Evolutionary conservation across 305 asterid species (phyloP), one percentile per base, ranked within the genome.

Genomic region (Fraxinus floribunda): DNA sequence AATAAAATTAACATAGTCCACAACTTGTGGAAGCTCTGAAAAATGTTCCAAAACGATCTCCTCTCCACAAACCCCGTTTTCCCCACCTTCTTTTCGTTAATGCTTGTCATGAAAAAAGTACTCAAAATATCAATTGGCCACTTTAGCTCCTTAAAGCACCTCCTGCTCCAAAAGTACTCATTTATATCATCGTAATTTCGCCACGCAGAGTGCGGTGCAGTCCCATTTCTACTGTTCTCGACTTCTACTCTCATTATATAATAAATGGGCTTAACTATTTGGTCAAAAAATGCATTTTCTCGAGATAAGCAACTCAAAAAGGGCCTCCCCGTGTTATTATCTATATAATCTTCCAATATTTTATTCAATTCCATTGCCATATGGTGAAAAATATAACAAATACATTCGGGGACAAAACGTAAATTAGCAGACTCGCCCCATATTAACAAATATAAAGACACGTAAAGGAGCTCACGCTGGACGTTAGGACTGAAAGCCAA

Each of bases 401-500:
- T 64, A 79, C 98, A 94, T 83, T 96, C 99, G 1, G 99, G 99
- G 52, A 93, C 90, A 82, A 96, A 96, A 0, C 98, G 92, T 52
- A 96, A 75, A 85, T 96, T 96, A 22, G 98, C 99, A 52, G 98
- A 90, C 91, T 96, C 99, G 60, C 99, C 99, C 99, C 99, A 96
- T 22, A 94, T 90, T 68, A 96, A 90, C 86, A 96, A 85, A 85
- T 89, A 94, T 5, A 96, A 91, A 1, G 97, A 89, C 0, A 94
- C 98, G 41, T 96, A 96, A 34, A 96, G 87, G 26, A 96, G 91
- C 90, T 94, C 98, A 1, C 94, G 90, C 83, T 98, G 90, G 87
- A 88, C 91, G 41, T 93, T 95, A 20, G 90, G 77, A 30, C 15
- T 60, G 30, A 60, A 7, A 75, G 91, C 55, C 57, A 85, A 68